Conservation (phyloP, 1,284 basidiomycete genomes). For the Tylopilus sp. region DNA sequence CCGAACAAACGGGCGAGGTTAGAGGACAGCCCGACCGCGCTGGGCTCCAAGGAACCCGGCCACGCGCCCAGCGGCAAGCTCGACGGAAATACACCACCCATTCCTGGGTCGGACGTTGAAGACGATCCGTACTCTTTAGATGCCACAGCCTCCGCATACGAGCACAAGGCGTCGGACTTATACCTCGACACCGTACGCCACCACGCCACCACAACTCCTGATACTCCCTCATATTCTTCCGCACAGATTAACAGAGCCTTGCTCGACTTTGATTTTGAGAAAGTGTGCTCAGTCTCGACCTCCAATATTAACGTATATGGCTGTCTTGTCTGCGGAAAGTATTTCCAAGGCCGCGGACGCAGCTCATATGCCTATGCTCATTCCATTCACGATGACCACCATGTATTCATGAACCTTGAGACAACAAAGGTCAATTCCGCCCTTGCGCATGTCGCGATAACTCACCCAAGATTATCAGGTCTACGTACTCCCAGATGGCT, state of each 20-base stretch:
- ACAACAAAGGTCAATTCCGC: slow-evolving; percentile 69
- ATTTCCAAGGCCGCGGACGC: slow-evolving; percentile 94
- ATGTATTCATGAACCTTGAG: slow-evolving; percentile 95
- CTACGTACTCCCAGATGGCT: slow-evolving; percentile 97
- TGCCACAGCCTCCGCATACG: slow-evolving; percentile 36
- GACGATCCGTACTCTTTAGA: slow-evolving; percentile 48
- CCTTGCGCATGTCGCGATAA: slow-evolving; percentile 17
- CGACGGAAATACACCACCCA: slow-evolving; percentile 29
- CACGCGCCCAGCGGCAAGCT: slow-evolving; percentile 16
- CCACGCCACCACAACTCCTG: slow-evolving; percentile 13
- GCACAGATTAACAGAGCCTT: slow-evolving; percentile 82
- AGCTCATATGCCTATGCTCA: slow-evolving; percentile 95
- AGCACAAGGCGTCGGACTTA: slow-evolving; percentile 72
- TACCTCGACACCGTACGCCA: slow-evolving; percentile 88
- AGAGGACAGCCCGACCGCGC: slow-evolving; percentile 17
- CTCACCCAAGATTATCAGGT: slow-evolving; percentile 51
- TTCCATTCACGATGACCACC: slow-evolving; percentile 95
- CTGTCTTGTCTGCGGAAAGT: slow-evolving; percentile 97
- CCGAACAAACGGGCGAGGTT: slow-evolving; percentile 44
- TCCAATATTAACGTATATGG: slow-evolving; percentile 98
- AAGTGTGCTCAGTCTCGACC: slow-evolving; percentile 93
- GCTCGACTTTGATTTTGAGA: slow-evolving; percentile 99
- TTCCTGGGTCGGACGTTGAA: slow-evolving; percentile 38
- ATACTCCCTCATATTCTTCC: slow-evolving; percentile 21
- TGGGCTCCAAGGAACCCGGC: slow-evolving; percentile 12